Base-by-base conservation (phyloP, 208 protist species). In the Plasmodiophora brassicae region DNA sequence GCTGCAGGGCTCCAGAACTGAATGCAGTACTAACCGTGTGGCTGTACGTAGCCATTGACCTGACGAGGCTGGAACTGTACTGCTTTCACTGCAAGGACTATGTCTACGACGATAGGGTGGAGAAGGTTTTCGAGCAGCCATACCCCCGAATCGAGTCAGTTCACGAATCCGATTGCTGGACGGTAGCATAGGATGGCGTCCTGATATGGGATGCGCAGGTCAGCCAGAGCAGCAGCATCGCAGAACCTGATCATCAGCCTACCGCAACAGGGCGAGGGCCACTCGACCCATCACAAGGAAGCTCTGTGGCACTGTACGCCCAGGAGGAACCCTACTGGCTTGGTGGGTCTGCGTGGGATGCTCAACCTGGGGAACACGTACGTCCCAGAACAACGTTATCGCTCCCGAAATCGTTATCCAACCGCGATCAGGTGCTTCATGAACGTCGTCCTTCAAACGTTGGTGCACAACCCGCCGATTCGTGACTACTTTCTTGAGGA, bases 291-390 rank as follows among this genome's bases (percentile, higher is more conserved):
- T 14, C 50, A 25, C 25, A 57, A 57, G 14, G 50, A 28, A 14
- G 50, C 20, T 14, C 25, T 57, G 20, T 57, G 50, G 50, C 50
- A 57, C 25, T 57, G 14, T 25, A 28, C 50, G 25, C 14, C 25
- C 20, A 57, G 25, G 25, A 14, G 50, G 20, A 25, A 57, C 50
- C 14, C 14, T 14, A 57, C 20, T 25, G 50, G 71, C 28, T 39
- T 44, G 14, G 10, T 28, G 25, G 94, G 94, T 1, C 88, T 96
- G 38, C 88, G 94, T 45, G 94, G 94, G 28, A 54, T 95, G 39
- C 85, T 93, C 72, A 95, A 95, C 85, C 50, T 95, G 8, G 94
- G 94, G 44, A 95, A 94, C 86, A 95, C 50, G 50, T 57, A 57
- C 25, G n/a, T 57, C 50, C 25, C 50, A 57, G 50, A 57, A 28